phyloP scores from a whole-genome alignment of 148 eudicot species.

The Tetragonia tetragonoides region DNA sequence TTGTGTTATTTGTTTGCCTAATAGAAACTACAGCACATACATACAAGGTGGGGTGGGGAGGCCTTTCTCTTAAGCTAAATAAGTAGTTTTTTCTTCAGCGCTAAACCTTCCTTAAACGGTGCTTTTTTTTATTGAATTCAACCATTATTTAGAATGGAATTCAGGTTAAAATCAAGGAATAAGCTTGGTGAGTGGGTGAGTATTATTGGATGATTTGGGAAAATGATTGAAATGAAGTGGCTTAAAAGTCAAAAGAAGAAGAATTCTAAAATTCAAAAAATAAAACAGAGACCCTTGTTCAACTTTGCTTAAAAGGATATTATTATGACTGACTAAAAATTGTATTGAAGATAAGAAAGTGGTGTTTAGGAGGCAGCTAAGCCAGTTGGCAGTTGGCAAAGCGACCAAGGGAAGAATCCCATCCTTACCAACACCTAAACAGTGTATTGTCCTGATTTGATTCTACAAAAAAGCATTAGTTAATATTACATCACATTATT shows the following conservation, averaged over 20 bases:
- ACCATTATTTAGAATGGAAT: neutral
- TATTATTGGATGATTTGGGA: neutral
- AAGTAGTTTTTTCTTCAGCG: constrained; percentile 47
- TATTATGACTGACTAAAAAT: neutral
- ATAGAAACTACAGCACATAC: no score
- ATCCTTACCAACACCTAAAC: constrained; percentile 14
- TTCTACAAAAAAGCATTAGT: no score
- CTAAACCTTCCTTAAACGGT: constrained; percentile 49
- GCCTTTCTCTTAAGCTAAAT: constrained; percentile 4
- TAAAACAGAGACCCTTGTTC: constrained; percentile 15
- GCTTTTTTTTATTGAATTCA: constrained; percentile 19
- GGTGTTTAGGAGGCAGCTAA: neutral
- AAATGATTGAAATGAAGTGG: constrained; percentile 47
- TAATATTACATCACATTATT: neutral
- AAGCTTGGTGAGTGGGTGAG: neutral
- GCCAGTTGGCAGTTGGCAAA: neutral
- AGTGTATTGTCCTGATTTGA: neutral
- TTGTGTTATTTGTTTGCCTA: no score
- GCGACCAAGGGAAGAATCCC: neutral
- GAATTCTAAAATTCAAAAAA: constrained; percentile 3
- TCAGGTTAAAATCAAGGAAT: no score
- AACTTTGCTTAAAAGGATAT: constrained; percentile 60
- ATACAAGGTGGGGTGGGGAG: neutral
- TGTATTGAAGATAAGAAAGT: neutral
- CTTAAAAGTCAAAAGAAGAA: constrained; percentile 43